Percentiles rank a stretch among this genome's conserved stretches.
phyloP scores from a whole-genome alignment of 768 basidiomycete species.

The Piloderma croceum region DNA sequence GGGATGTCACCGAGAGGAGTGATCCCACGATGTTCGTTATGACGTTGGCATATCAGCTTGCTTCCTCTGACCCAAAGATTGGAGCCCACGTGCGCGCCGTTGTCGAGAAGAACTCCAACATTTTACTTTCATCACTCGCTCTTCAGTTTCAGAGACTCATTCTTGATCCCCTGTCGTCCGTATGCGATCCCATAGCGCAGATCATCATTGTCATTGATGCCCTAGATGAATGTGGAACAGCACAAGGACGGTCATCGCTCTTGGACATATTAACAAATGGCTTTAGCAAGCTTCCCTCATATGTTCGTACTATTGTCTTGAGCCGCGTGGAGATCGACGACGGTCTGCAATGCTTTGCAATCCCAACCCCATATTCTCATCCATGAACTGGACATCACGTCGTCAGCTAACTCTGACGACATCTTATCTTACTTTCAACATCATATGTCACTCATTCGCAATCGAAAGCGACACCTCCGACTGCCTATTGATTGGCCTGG shows the following conservation, averaged over 20 bases:
- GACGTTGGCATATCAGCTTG: conserved; percentile 31
- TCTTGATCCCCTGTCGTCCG: background rate
- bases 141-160: background rate
- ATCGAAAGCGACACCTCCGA: background rate
- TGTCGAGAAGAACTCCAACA: conserved; percentile 18
- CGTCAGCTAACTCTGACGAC: background rate
- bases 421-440: background rate
- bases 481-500: conserved; percentile 27
- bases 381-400: background rate
- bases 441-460: background rate
- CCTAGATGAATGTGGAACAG: conserved; percentile 24
- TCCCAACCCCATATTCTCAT: conserved; percentile 8
- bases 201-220: conserved; percentile 28
- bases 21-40: conserved; percentile 27
- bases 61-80: conserved; percentile 25
- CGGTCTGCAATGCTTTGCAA: conserved; percentile 17
- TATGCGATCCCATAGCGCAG: conserved; percentile 8
- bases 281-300: conserved; percentile 18
- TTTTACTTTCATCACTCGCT: background rate
- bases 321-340: conserved; percentile 27
- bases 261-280: conserved; percentile 19
- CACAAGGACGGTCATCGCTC: conserved; percentile 20
- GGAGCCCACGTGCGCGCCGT: conserved; percentile 20
- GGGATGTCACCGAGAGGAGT: conserved; percentile 23
- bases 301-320: conserved; percentile 25